These are phyloP conservation scores for Aquanectria penicillioides DNA, from an alignment of 2,329 filamentous ascomycete genomes.

Conservation along the genomic window DNA sequence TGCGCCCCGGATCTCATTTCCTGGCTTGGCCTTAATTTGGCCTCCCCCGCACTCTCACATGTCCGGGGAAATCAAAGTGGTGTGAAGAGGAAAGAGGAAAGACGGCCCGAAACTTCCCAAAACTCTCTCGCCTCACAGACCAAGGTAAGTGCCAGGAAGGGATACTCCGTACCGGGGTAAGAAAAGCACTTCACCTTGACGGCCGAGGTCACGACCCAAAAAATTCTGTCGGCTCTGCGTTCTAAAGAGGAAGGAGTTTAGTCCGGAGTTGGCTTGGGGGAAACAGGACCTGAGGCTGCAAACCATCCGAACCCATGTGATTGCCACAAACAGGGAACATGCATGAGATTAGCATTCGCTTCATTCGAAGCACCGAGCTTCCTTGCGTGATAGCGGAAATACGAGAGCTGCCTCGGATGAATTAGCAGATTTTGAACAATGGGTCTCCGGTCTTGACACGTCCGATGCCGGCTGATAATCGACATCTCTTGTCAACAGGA, in stretches of 20 bases:
- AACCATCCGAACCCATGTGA: no score
- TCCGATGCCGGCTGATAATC: constrained; percentile 10
- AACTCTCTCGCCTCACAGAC: no score
- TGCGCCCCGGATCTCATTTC: constrained; percentile 5
- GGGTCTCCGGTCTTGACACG: not conserved
- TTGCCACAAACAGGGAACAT: not conserved
- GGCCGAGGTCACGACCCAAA: constrained; percentile 4
- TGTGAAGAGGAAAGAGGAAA: not conserved
- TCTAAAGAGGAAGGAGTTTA: not conserved
- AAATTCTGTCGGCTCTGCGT: constrained; percentile 2
- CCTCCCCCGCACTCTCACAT: constrained; percentile 20
- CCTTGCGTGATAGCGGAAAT: constrained; percentile 6
- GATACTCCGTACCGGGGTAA: no score
- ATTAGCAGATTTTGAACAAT: not conserved
- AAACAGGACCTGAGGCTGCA: no score
- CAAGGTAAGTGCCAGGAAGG: not conserved
- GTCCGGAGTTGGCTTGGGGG: no score
- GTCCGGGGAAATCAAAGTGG: not conserved
- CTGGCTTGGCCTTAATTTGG: not conserved
- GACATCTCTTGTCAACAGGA: not conserved
- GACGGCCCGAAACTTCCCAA: constrained; percentile 13
- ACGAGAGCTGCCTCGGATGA: constrained; percentile 5
- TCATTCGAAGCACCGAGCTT: not conserved
- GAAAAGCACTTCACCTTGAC: constrained; percentile 6
- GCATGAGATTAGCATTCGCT: not conserved